Evolutionary conservation across 352 stramenopile species (phyloP), one percentile per base, ranked within the genome.

Genomic region (Globisporangium megalacanthum): DNA sequence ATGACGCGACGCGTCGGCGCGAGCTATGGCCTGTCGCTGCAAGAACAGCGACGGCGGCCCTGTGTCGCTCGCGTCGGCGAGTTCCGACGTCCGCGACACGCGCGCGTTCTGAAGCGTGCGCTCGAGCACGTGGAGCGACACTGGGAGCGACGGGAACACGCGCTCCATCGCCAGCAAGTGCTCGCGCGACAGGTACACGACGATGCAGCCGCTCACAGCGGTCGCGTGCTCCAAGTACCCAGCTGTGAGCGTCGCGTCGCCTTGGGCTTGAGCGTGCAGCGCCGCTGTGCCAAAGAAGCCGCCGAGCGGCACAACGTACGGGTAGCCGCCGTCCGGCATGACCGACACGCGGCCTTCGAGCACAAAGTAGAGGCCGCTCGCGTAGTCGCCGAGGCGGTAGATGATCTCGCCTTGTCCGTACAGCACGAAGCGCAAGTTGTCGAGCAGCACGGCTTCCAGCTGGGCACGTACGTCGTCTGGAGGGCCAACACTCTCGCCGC

Each of bases 391-490:
- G 0, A 66, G 57, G 1, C 72, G 70, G 35, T 87, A 87, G 52
- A 87, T 82, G 19, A 85, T 73, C 52, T 87, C 77, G 1, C 69
- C 68, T 42, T 87, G 77, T 1, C 77, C 77, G 45, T 82, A 87
- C 3, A 87, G 63, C 22, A 81, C 53, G 52, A 87, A 86, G n/a
- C 71, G 72, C 9, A 79, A 48, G 36, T 83, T 86, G 49, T 83
- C 71, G 6, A 86, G 52, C 19, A 85, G 68, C 39, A 83, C 66
- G 0, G 63, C 67, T 44, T 88, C 77, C 6, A 86, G 58, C 19
- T 74, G 69, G 6, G 61, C 35, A 14, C 62, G 73, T 17, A 64
- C 47, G 4, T 52, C 22, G 0, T 42, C 41, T 14, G 39, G 6
- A 2, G 54, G 3, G 14, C 50, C 25, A 29, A 29, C 25, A 29